phyloP scores from a whole-genome alignment of 805 yeast genomes.

The Cyberlindnera subsufficiens region DNA sequence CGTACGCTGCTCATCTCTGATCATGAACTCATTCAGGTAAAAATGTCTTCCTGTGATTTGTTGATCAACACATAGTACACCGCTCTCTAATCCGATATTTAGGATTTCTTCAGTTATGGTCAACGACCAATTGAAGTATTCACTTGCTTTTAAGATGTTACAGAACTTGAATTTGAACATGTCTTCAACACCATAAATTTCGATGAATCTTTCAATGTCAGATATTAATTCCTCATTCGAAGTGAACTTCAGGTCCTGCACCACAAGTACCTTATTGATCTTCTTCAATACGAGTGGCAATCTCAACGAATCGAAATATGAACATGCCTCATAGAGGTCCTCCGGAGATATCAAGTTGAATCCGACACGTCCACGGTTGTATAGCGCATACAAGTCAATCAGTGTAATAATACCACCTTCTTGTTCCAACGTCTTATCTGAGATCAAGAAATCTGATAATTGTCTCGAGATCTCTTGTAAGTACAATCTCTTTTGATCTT shows the following conservation, averaged over 20 bases:
- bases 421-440: constrained; percentile 37
- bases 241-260: constrained; percentile 34
- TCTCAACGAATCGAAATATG: constrained; percentile 45
- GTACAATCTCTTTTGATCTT: constrained; percentile 34
- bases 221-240: constrained; percentile 26
- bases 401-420: constrained; percentile 57
- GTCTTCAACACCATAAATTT: constrained; percentile 26
- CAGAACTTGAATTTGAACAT: constrained; percentile 20
- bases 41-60: constrained; percentile 61
- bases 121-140: constrained; percentile 56
- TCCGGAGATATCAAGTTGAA: constrained; percentile 62
- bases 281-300: constrained; percentile 48
- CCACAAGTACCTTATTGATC: constrained; percentile 31
- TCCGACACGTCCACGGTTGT: constrained; percentile 61
- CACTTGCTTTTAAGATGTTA: constrained; percentile 21
- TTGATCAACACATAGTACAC: constrained; percentile 59
- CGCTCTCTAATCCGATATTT: constrained; percentile 49
- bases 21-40: constrained; percentile 40
- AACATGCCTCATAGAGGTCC: constrained; percentile 60
- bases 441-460: constrained; percentile 61
- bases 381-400: constrained; percentile 56
- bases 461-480: constrained; percentile 73
- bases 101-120: constrained; percentile 62
- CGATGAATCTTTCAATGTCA: constrained; percentile 22
- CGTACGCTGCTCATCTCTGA: not conserved